These are phyloP conservation scores for Melaleuca alternifolia DNA, from an alignment of 345 rosid species.

Conservation along the genomic window DNA sequence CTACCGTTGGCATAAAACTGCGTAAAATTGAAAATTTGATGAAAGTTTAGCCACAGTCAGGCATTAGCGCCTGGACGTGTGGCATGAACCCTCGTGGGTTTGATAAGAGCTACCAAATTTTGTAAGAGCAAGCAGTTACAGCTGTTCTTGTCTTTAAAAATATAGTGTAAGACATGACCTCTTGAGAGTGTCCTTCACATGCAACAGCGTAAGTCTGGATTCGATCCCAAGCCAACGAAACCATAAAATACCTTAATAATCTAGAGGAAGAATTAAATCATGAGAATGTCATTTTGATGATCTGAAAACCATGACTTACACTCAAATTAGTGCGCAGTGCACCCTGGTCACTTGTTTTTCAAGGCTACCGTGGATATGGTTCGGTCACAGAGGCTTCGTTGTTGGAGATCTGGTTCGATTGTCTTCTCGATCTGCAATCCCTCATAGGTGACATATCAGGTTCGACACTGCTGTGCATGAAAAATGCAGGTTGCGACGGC, in stretches of 20 bases:
- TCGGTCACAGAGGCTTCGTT: neutral
- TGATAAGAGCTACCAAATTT: neutral
- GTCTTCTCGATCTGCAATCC: neutral
- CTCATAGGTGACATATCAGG: neutral
- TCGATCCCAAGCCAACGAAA: conserved; percentile 1
- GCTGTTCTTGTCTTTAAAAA: neutral
- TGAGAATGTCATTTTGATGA: neutral
- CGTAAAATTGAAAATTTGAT: neutral
- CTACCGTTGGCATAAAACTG: neutral
- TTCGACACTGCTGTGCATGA: neutral
- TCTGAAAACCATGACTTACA: neutral
- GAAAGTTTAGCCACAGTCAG: too few species aligned
- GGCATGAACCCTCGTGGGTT: neutral
- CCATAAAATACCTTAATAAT: too few species aligned
- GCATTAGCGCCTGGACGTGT: too few species aligned
- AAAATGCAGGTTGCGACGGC: neutral
- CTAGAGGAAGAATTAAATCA: neutral
- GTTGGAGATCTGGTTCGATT: neutral
- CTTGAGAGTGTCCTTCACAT: neutral
- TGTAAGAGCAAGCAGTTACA: neutral
- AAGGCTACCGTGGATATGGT: neutral
- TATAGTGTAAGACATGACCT: neutral
- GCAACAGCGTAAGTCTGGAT: neutral
- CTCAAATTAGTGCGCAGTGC: neutral
- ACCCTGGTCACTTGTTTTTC: neutral